Evolutionary conservation across 208 protist species (phyloP), one percentile per base, ranked within the genome.

Genomic region (Leishmania gerbilli): DNA sequence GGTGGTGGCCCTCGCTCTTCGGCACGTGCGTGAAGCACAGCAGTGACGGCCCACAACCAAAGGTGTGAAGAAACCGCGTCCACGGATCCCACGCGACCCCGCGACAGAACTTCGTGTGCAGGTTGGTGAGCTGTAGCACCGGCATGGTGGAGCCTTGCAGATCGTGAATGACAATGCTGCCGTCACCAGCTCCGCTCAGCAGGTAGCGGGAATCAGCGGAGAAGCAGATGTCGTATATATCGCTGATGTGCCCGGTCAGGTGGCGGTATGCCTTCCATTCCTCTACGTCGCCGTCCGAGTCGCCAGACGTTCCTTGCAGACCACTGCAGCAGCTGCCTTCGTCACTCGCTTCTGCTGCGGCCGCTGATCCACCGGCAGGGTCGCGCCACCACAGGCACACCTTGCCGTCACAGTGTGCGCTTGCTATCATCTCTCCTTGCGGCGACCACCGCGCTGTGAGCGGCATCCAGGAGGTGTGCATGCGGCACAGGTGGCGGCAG

Each of bases 81-180:
- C 94, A 97, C 69, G 92, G 94, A 78, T 97, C 94, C 93, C 94
- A 97, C 40, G 92, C 89, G 49, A 97, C 94, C 37, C 94, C 94
- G 51, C 92, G 92, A 80, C 94, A 97, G 79, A 97, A 97, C 77
- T 91, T 91, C 34, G 76, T 84, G 87, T 97, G 94, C 47, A 87
- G 80, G 60, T 95, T 90, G 3, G 79, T 82, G 24, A 95, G 85
- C 77, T 95, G 90, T 69, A 93, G 84, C 47, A 95, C 88, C 40
- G 94, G 91, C 80, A 92, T 87, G 21, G 92, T 90, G 27, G 87
- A 89, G 34, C 86, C 88, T 56, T 92, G 87, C 42, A 97, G 77
- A 80, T 95, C 89, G 82, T 97, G 94, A 34, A 97, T 89, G 60
- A 93, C 87, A 60, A 97, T 84, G 78, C 90, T 95, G 72, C 94